Evolutionary conservation across 305 asterid species (phyloP), one percentile per base, ranked within the genome.

Genomic region (Fraxinus ornus): DNA sequence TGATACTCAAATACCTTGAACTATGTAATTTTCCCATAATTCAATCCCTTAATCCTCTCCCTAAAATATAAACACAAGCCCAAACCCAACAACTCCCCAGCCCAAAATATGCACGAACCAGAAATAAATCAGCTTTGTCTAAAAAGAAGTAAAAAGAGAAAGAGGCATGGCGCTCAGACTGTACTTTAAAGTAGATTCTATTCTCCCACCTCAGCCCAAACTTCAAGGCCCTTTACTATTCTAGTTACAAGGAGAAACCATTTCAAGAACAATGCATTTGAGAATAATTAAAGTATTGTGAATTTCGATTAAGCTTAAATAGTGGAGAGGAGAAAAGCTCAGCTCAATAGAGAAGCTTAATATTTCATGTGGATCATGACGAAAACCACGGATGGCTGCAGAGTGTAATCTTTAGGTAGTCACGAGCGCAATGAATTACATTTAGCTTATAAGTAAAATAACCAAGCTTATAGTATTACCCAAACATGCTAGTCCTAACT

Each of bases 61-160:
- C 17, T 6, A 17, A 62, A 13, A 79, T 15, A 60, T 21, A 55
- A 13, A 13, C 75, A 74, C 49, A 60, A 62, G 66, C 76, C 81
- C 78, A 36, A 37, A 55, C 41, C 74, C 78, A 80, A 60, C 36
- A 85, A 26, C 30, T 26, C 30, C 55, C 77, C 71, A 74, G 78
- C 78, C 82, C 70, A 35, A 41, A 4, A 13, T 47, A 78, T 19
- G 85, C 83, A 80, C 80, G 68, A 78, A 64, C 79, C 80, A 84
- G 81, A 87, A 87, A 87, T 84, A 73, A 62, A 72, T 81, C 84
- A 82, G 85, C 83, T 84, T 84, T 84, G 87, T 80, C 86, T 84
- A 32, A 77, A 84, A 87, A 80, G 85, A 33, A 86, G 84, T 9
- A 49, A 28, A 74, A 60, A 6, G 64, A 75, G 33, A n/a, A 8